phyloP scores from a whole-genome alignment of 441 rosid species.

The Francoa sonchifolia region DNA sequence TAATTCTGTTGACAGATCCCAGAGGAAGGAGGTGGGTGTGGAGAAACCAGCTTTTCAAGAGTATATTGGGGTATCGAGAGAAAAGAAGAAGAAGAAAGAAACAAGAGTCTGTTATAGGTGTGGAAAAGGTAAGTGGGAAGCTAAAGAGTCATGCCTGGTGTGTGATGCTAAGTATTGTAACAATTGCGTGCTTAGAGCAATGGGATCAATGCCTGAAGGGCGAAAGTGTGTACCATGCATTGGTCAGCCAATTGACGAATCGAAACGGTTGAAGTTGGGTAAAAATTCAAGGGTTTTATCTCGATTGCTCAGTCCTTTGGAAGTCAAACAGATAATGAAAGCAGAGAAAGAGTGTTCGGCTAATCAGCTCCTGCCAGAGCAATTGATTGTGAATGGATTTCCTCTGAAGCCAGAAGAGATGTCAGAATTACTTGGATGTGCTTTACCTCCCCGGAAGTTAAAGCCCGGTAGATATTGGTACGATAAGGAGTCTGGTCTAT shows the following conservation, averaged over 20 bases:
- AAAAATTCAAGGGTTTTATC: slow-evolving; percentile 69
- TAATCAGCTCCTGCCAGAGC: slow-evolving; percentile 94
- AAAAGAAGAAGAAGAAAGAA: slow-evolving; percentile 45
- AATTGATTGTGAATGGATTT: slow-evolving; percentile 67
- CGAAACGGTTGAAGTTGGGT: slow-evolving; percentile 65
- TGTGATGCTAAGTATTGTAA: slow-evolving; percentile 91
- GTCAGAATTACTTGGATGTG: slow-evolving; percentile 72
- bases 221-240: slow-evolving; percentile 92
- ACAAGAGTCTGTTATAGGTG: slow-evolving; percentile 64
- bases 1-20: slow-evolving; percentile 46
- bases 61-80: slow-evolving; percentile 50
- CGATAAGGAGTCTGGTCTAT: slow-evolving; percentile 91
- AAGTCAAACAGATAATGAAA: slow-evolving; percentile 95
- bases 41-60: slow-evolving; percentile 43
- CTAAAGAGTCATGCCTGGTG: slow-evolving; percentile 83
- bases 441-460: slow-evolving; percentile 73
- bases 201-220: slow-evolving; percentile 99
- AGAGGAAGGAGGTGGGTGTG: slow-evolving; percentile 32
- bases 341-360: slow-evolving; percentile 96
- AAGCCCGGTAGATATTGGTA: slow-evolving; percentile 98
- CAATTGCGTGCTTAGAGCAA: slow-evolving; percentile 88
- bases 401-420: slow-evolving; percentile 87
- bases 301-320: slow-evolving; percentile 79
- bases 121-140: slow-evolving; percentile 85
- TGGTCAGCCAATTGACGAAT: slow-evolving; percentile 73